These are phyloP conservation scores for Hanseniaspora lindneri DNA, from an alignment of 805 yeast genomes.

Conservation along the genomic window DNA sequence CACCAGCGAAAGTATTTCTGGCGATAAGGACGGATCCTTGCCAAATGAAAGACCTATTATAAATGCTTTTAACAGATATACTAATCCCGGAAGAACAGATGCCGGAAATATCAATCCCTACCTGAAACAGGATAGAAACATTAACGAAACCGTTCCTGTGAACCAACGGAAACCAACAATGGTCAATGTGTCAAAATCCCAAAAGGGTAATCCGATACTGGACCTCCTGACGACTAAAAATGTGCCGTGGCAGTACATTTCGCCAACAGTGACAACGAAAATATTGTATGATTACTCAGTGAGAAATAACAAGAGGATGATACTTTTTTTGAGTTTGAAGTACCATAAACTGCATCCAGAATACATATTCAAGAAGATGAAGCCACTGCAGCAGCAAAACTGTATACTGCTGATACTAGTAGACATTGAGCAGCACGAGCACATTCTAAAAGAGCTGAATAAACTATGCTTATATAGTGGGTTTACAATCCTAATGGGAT, in stretches of 20 bases:
- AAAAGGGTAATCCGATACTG: conserved; percentile 61
- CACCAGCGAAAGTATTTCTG: no score
- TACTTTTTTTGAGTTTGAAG: conserved; percentile 50
- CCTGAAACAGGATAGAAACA: background rate
- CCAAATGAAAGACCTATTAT: conserved; percentile 9
- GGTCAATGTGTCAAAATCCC: conserved; percentile 43
- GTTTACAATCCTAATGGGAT: conserved; percentile 33
- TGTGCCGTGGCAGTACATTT: conserved; percentile 41
- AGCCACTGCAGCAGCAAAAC: conserved; percentile 33
- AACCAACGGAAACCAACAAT: conserved; percentile 30
- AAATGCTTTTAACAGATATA: conserved; percentile 9
- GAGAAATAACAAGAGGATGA: conserved; percentile 38
- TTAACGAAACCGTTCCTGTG: background rate
- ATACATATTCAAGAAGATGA: conserved; percentile 50
- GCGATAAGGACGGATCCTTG: no score
- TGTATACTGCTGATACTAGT: conserved; percentile 52
- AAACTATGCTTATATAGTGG: conserved; percentile 33
- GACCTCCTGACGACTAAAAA: conserved; percentile 36
- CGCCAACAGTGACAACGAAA: conserved; percentile 29
- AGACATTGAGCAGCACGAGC: conserved; percentile 49
- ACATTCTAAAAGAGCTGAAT: conserved; percentile 33
- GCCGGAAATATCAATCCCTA: background rate
- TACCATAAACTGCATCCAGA: conserved; percentile 71
- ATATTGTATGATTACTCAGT: conserved; percentile 54
- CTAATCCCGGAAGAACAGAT: background rate